phyloP scores from a whole-genome alignment of 1,139 yeast genomes.

The Lodderomyces theae region DNA sequence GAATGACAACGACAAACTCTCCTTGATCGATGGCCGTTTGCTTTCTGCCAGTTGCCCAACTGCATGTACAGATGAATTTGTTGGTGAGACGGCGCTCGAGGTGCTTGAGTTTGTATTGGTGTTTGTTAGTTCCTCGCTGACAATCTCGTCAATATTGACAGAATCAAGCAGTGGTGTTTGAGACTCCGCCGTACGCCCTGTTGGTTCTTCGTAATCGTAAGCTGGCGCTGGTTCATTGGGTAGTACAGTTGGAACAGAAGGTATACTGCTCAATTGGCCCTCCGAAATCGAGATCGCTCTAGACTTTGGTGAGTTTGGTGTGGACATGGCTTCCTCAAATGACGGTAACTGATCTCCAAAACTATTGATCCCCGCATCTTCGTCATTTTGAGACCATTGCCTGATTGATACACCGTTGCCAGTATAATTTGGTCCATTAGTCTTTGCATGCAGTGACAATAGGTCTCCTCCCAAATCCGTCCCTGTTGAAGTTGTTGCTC shows the following conservation, averaged over 20 bases:
- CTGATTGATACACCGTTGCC: slow-evolving; percentile 40
- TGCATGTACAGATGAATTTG: not conserved
- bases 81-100: not conserved
- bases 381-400: slow-evolving; percentile 21
- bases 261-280: slow-evolving; percentile 34
- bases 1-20: slow-evolving; percentile 12
- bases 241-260: slow-evolving; percentile 23
- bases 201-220: slow-evolving; percentile 16
- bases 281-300: slow-evolving; percentile 31
- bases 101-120: slow-evolving; percentile 1
- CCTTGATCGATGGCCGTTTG: slow-evolving; percentile 6
- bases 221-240: slow-evolving; percentile 39
- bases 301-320: slow-evolving; percentile 25
- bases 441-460: no score
- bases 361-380: slow-evolving; percentile 10
- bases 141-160: slow-evolving; percentile 25
- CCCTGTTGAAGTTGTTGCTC: not conserved
- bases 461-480: not conserved
- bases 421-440: slow-evolving; percentile 24
- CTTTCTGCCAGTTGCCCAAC: not conserved
- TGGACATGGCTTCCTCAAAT: slow-evolving; percentile 55
- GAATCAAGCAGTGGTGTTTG: slow-evolving; percentile 9
- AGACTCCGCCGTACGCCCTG: not conserved
- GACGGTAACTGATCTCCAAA: slow-evolving; percentile 41
- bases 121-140: slow-evolving; percentile 12